Base-by-base conservation (phyloP, 805 yeast genomes). In the Saturnispora galanensis region DNA sequence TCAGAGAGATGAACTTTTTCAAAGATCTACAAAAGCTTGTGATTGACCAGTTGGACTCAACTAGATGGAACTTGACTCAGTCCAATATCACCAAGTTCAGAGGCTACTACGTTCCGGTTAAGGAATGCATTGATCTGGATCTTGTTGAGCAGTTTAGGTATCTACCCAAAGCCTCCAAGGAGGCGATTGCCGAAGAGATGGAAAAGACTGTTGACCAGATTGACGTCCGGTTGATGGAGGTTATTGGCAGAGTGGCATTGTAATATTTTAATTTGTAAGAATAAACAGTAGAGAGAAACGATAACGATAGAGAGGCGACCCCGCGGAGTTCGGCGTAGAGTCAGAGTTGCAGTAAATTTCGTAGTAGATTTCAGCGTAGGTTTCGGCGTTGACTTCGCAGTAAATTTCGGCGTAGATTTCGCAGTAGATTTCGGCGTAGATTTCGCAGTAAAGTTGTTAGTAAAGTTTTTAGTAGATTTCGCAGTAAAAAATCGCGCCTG, bases 41-140 rank as follows among this genome's bases (percentile, higher is more conserved):
- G 49, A 54, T 73, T 8, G 55, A 63, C 13, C 61, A 57, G 35
- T 42, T 59, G n/a, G 38, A 45, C 56, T 10, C 55, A 57, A 49
- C 59, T 69, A 13, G n/a, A 3, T 39, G 36, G 31, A 37, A 34
- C 6, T 46, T 78, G 11, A 68, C 79, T 3, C 90, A 82, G 0
- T 69, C 93, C 46, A 83, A 82, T 50, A 84, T 80, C 46, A 47
- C 75, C 50, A 73, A 73, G 46, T 89, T 71, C 58, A 65, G 97
- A 45, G 73, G 97, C 42, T 83, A 81, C 56, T 87, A 86, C 58
- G 78, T 76, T n/a, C 96, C 97, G 0, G 74, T 72, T 2, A 81
- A 79, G 50, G 73, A 77, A 41, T 79, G 84, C 2, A 71, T 93
- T 35, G 97, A 93, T 63, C 98, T 98, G 9, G 97, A 93, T 57